Evolutionary conservation across 2,329 filamentous ascomycete species (phyloP), one percentile per base, ranked within the genome.

Genomic region (Fusarium staphyleae): DNA sequence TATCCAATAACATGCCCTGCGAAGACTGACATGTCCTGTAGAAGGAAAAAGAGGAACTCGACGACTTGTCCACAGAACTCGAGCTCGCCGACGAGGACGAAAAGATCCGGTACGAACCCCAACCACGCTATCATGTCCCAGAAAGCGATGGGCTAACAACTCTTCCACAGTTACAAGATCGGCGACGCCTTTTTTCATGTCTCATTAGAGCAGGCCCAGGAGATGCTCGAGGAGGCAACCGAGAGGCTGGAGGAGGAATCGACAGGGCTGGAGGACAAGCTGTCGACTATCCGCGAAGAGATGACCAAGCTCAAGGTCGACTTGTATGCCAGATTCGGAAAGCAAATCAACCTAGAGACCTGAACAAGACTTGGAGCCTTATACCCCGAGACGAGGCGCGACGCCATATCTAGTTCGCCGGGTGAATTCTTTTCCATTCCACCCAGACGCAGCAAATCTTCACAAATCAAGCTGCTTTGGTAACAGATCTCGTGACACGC

Each of bases 31-130:
- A 55, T 39, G 49, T 36, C 12, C 13, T 63, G 48, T 69, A 98
- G 93, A 98, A 98, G 79, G 93, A 98, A 74, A 98, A 97, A 77
- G 95, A 99, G 75, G 95, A 98, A 70, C 84, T 98, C 3, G 93
- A 98, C 72, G 95, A 99, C 74, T 84, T 99, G 48, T 89, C 88
- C 2, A 90, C 83, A 47, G 95, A 99, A 74, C 82, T 99, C 39
- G 95, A 99, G 76, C 85, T 99, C 14, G 91, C 91, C 45, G 93
- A 98, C 73, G 95, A 99, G 73, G 93, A 98, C 66, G 92, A 96
- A 46, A 87, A 89, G 69, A 87, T 99, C 16, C 93, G 91, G 90
- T 97, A 82, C 72, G 87, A 78, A 78, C 13, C 3, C 29, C 8
- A 19, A 28, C 22, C n/a, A 13, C 12, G 19, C 14, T 22, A 12